Percentiles rank a stretch among this genome's conserved stretches.
These are phyloP conservation scores for Venustampulla echinocandica DNA, from an alignment of 495 filamentous ascomycete species.

Conservation along the genomic window DNA sequence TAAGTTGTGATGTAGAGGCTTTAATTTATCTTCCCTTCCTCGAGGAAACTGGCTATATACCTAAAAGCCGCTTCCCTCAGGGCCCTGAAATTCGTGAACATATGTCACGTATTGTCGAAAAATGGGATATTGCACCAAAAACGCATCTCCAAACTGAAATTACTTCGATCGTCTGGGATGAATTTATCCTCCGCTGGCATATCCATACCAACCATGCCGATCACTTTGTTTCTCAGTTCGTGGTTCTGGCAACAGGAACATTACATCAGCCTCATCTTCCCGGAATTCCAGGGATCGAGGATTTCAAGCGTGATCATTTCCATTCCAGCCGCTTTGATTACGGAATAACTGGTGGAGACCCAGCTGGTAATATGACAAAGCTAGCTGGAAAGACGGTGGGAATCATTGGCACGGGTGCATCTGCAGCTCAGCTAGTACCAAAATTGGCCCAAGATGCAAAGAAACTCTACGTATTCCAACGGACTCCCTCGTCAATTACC, in stretches of 20 bases:
- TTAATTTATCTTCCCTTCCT: slow-evolving; percentile 26
- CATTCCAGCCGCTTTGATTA: slow-evolving; percentile 19
- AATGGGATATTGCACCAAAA: slow-evolving; percentile 38
- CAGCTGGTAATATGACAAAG: slow-evolving; percentile 4
- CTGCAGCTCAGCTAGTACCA: slow-evolving; percentile 26
- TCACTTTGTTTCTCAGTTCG: not conserved
- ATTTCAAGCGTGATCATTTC: slow-evolving; percentile 6
- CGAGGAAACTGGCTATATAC: slow-evolving; percentile 25
- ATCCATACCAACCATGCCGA: not conserved
- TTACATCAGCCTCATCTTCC: not conserved
- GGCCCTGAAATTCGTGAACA: slow-evolving; percentile 38
- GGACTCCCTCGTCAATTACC: slow-evolving; percentile 24
- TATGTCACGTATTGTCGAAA: slow-evolving; percentile 29
- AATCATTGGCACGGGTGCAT: slow-evolving; percentile 29
- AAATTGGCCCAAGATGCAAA: slow-evolving; percentile 24
- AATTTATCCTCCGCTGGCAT: not conserved
- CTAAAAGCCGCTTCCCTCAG: slow-evolving; percentile 22
- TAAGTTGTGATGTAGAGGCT: slow-evolving; percentile 22
- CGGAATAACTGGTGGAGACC: slow-evolving; percentile 15
- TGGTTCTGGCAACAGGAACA: not conserved
- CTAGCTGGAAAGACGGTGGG: slow-evolving; percentile 23
- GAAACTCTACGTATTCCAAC: slow-evolving; percentile 28
- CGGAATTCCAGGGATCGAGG: not conserved
- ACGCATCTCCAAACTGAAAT: slow-evolving; percentile 38
- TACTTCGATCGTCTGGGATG: slow-evolving; percentile 35